Evolutionary conservation across 495 filamentous ascomycete genomes (phyloP).

Genomic region (Margaritispora aquatica): DNA sequence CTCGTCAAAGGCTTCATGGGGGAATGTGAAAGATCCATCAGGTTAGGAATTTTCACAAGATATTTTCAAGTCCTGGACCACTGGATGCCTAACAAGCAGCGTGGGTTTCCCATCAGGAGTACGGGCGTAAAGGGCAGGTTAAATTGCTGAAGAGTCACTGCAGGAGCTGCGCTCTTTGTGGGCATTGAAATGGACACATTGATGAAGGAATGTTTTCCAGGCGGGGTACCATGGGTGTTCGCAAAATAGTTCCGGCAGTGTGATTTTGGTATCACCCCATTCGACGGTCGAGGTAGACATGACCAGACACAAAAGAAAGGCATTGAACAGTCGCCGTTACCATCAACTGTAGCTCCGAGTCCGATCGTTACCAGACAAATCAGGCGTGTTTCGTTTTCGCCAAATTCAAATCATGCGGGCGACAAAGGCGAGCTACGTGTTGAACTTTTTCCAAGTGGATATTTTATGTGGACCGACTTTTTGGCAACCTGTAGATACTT

Average conservation of each 20-base stretch:
- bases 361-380: neutral
- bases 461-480: too few relatives aligned
- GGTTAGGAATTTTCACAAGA: neutral
- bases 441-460: too few relatives aligned
- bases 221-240: neutral
- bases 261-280: neutral
- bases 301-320: neutral
- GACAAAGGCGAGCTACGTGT: too few relatives aligned
- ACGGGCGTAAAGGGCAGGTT: neutral
- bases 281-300: neutral
- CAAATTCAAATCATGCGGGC: too few relatives aligned
- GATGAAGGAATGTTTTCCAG: neutral
- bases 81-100: neutral
- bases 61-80: neutral
- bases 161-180: neutral
- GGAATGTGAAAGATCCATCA: neutral
- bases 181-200: neutral
- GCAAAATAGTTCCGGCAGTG: neutral
- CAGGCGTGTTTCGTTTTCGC: too few relatives aligned
- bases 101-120: neutral
- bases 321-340: neutral
- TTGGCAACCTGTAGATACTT: too few relatives aligned
- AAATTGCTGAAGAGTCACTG: neutral
- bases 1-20: neutral
- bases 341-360: neutral